Evolutionary conservation across 768 basidiomycete genomes (phyloP).

Genomic region (Lyophyllum semitale): DNA sequence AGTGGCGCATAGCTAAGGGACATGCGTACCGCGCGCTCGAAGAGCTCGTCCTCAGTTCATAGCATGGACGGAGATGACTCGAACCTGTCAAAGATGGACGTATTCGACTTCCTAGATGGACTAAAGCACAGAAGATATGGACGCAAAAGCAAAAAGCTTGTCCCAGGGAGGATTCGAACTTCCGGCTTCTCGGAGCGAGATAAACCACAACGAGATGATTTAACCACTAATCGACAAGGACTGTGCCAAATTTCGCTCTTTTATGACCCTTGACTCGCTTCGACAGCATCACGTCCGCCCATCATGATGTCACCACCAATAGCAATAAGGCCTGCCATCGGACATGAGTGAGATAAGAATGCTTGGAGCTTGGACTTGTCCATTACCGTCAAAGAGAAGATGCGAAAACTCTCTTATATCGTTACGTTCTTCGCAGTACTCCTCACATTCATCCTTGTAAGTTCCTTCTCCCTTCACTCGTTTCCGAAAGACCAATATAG

Average conservation of each 20-base stretch:
- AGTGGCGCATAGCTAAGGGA: too few relatives aligned
- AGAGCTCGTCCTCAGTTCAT: too few relatives aligned
- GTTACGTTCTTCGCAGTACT: constrained; percentile 61
- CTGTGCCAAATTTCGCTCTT: background rate
- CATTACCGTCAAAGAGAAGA: constrained; percentile 23
- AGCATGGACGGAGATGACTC: too few relatives aligned
- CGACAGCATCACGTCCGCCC: too few relatives aligned
- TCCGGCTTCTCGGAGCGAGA: constrained; percentile 24
- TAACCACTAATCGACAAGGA: constrained; percentile 16
- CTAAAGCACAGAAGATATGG: background rate
- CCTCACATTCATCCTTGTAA: constrained; percentile 51
- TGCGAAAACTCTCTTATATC: constrained; percentile 74
- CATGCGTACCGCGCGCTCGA: too few relatives aligned
- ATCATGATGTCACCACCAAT: background rate
- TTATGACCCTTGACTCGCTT: too few relatives aligned
- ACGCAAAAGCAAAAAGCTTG: constrained; percentile 11
- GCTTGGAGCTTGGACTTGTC: background rate
- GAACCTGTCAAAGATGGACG: too few relatives aligned
- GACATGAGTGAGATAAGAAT: too few relatives aligned
- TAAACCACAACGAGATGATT: constrained; percentile 22
- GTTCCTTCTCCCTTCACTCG: constrained; percentile 21
- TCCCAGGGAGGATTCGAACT: constrained; percentile 31
- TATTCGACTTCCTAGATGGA: too few relatives aligned
- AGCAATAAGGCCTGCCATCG: too few relatives aligned
- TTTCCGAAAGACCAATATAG: background rate